Evolutionary conservation across 306 rosid species (phyloP).

Genomic region (Aeschynomene evenia): DNA sequence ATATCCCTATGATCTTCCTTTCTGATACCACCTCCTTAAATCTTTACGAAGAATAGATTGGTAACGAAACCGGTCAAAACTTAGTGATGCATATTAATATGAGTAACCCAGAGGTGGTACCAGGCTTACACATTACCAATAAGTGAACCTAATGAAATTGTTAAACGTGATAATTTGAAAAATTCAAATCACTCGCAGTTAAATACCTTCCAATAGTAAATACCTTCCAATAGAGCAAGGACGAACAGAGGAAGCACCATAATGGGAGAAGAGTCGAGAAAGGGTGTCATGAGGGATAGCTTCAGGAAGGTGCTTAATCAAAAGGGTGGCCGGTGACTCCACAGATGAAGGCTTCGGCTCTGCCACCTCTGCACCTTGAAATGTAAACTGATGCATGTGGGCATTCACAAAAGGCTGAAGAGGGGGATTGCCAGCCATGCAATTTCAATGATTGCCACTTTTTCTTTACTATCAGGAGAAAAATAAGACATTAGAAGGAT

Average conservation of each 20-base stretch:
- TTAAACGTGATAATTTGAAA: no score
- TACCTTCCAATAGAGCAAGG: constrained; percentile 58
- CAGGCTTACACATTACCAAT: not conserved
- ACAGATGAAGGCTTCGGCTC: constrained; percentile 18
- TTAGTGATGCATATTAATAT: not conserved
- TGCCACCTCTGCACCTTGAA: constrained; percentile 29
- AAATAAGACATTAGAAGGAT: not conserved
- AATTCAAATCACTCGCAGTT: not conserved
- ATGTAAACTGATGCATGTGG: constrained; percentile 33
- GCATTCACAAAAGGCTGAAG: not conserved
- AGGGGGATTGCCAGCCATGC: constrained; percentile 14
- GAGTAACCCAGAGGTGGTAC: not conserved
- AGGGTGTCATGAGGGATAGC: constrained; percentile 73
- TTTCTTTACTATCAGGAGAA: not conserved
- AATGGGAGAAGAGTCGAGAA: constrained; percentile 63
- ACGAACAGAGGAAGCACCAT: constrained; percentile 70
- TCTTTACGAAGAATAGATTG: not conserved
- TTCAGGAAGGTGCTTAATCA: constrained; percentile 74
- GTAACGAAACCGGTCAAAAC: not conserved
- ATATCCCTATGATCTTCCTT: not conserved
- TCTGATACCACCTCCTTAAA: not conserved
- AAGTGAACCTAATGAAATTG: not conserved
- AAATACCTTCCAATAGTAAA: constrained; percentile 43
- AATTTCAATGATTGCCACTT: not conserved
- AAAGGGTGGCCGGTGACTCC: constrained; percentile 40